A percentile compares a stretch with the other conserved stretches of the same genome.
Conservation (phyloP, 2,329 filamentous ascomycete genomes). For the Metarhizium anisopliae region DNA sequence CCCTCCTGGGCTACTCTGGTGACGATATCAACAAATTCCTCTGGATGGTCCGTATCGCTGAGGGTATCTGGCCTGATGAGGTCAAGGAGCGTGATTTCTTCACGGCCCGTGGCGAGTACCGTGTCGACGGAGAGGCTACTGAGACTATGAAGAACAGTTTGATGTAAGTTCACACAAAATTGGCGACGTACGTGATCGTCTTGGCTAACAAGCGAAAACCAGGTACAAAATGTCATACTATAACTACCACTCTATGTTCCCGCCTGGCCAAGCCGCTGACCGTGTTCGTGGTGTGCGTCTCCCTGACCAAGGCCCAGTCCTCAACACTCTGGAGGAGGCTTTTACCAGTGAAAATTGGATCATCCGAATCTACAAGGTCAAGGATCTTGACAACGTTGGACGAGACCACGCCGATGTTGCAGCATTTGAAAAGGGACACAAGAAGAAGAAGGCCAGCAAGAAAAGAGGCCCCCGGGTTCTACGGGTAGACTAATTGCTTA, state of each 20-base stretch:
- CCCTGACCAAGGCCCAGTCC: constrained; percentile 74
- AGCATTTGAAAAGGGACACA: constrained; percentile 69
- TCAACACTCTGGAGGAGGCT: constrained; percentile 88
- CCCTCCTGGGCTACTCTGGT: constrained; percentile 90
- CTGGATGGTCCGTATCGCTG: constrained; percentile 99
- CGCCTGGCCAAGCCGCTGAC: constrained; percentile 79
- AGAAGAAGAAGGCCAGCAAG: constrained; percentile 72
- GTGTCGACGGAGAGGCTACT: constrained; percentile 85
- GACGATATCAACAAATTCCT: constrained; percentile 99
- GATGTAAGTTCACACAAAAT: constrained; percentile 58
- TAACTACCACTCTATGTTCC: constrained; percentile 91
- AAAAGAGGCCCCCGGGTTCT: constrained; percentile 63
- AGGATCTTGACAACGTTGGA: constrained; percentile 93
- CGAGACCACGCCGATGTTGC: constrained; percentile 67
- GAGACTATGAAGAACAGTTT: constrained; percentile 98
- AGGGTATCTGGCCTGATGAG: constrained; percentile 99
- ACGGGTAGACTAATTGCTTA: constrained; percentile 52
- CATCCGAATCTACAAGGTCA: constrained; percentile 99
- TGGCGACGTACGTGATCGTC: not conserved
- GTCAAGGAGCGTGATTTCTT: constrained; percentile 97
- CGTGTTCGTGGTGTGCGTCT: constrained; percentile 75
- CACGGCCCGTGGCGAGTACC: constrained; percentile 86
- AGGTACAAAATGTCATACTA: constrained; percentile 99
- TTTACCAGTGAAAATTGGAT: constrained; percentile 99
- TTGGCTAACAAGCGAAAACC: constrained; percentile 15